Base-by-base conservation (phyloP, 176 grass and related monocot species). In the Puccinellia tenuiflora region DNA sequence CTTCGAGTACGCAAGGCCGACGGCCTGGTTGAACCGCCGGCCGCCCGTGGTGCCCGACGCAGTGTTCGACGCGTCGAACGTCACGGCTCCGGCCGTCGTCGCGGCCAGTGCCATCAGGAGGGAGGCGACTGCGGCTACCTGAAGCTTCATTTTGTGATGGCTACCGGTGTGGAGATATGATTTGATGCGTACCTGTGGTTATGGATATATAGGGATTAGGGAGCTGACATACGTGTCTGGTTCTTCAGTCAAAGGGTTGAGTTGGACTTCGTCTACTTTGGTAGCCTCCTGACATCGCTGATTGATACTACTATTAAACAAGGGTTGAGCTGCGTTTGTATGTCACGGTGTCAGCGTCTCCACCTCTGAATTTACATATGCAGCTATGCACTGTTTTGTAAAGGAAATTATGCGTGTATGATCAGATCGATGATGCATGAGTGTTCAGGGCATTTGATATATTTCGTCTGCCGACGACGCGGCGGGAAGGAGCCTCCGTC, bases 31-130 rank as follows among this genome's bases (percentile, higher is more conserved):
- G 81, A 97, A 97, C n/a, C 86, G 82, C 75, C 11, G 20, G 50
- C 95, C 92, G 2, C 92, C 95, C 2, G 78, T 0, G 13, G 92
- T 97, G 80, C 14, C 67, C 10, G 29, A 68, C 47, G 90, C 90
- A 2, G 84, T 91, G 88, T 97, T 97, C 57, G 77, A 81, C 7
- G 64, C 88, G 48, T 87, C 70, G 69, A 85, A 97, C 50, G 90
- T 77, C 17, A 97, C 86, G 0, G 86, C 92, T 12, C 38, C 63
- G 31, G 74, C 64, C 3, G 22, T n/a, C n/a, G n/a, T 38, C 2
- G 84, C 56, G 35, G 68, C 47, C 22, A 73, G 14, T 28, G 64
- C 75, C 29, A 60, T 70, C 22, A 93, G 9, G 67, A 91, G 43
- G 38, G 63, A 64, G 35, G 76, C 52, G 0, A 82, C 38, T 21